Evolutionary conservation across 2,329 filamentous ascomycete species (phyloP), one percentile per base, ranked within the genome.

Genomic region (Aspergillus sclerotialis): DNA sequence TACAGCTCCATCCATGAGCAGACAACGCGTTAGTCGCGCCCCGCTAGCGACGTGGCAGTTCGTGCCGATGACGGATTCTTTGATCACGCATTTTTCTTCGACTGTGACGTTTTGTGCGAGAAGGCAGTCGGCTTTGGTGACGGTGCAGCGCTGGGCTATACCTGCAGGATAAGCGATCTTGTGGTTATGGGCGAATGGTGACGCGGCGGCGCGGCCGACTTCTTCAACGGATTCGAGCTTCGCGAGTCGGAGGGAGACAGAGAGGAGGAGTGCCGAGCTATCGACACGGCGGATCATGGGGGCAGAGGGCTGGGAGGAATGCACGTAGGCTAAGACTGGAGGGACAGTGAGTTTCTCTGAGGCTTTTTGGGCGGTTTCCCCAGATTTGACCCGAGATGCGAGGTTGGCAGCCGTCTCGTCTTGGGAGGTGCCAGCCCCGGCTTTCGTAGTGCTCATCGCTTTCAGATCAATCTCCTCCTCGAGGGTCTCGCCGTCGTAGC

Each of bases 1-100:
- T 6, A 85, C 80, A 1, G 85, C 89, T 3, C 86, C 86, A 40
- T 96, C 90, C 87, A 96, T 95, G 13, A 96, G 67, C 30, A 96
- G 63, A 60, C 90, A 96, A 44, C 89, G 77, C n/a, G 79, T 80
- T 28, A 98, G 65, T 45, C 89, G 84, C 18, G 84, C 87, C n/a
- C 88, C 87, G 47, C 82, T 80, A 42, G 81, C 80, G 44, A 98
- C 90, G 50, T 84, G 82, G 58, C 87, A 94, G 49, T 86, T 87
- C 4, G 85, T 78, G 3, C 92, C 92, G 26, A 98, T 78, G 18
- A 95, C 86, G 24, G 74, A 83, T 61, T 94, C 87, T 60, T 94
- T 95, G 64, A 98, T 84, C n/a, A 88, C 83, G 15, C 79, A 82
- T 58, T 90, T 90, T 50, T 90, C 85, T 53, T 90, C 85, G 0